A percentile compares a stretch with the other conserved stretches of the same genome.
Conservation (phyloP, 345 rosid genomes). For the Eucalyptus virginea region DNA sequence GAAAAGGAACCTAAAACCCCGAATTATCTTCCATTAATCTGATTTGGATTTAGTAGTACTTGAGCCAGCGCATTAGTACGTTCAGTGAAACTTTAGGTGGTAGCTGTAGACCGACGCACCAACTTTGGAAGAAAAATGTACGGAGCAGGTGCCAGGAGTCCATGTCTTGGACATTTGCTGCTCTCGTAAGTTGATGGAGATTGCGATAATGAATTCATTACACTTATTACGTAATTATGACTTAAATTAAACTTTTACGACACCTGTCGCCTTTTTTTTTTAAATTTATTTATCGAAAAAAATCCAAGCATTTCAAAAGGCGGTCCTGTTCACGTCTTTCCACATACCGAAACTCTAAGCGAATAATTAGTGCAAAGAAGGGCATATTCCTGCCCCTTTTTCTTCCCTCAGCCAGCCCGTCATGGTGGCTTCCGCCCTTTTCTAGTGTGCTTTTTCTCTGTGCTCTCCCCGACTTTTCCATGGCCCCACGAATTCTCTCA, state of each 20-base stretch:
- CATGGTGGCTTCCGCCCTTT: neutral
- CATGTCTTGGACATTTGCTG: neutral
- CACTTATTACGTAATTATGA: neutral
- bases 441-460: neutral
- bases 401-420: neutral
- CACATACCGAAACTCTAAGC: neutral
- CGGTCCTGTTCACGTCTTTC: neutral
- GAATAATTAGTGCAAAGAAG: neutral
- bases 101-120: neutral
- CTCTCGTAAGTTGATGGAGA: neutral
- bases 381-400: neutral
- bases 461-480: neutral
- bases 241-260: neutral
- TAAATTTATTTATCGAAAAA: neutral
- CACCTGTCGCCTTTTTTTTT: neutral
- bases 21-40: neutral
- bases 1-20: neutral
- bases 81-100: neutral
- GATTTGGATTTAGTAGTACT: neutral
- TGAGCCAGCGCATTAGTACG: neutral
- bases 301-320: neutral
- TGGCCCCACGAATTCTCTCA: neutral
- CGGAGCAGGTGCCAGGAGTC: neutral
- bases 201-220: neutral
- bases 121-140: neutral